These are phyloP conservation scores for Rhodamnia argentea DNA, from an alignment of 345 rosid species.

Conservation along the genomic window DNA sequence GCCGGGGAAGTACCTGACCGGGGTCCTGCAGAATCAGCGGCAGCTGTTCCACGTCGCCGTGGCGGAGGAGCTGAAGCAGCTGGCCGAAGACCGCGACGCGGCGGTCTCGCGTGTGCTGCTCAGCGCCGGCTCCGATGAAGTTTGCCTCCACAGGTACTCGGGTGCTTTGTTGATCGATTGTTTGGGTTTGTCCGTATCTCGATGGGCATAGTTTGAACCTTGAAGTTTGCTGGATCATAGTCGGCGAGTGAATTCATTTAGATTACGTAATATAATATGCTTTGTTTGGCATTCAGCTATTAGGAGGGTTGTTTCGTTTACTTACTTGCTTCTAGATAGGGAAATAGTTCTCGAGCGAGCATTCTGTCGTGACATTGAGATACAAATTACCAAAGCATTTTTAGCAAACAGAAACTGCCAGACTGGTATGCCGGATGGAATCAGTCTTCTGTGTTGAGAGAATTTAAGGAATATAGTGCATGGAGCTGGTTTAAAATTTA, in stretches of 20 bases:
- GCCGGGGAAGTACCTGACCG: constrained; percentile 55
- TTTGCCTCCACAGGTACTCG: constrained; percentile 62
- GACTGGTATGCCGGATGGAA: not conserved
- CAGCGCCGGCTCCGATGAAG: constrained; percentile 64
- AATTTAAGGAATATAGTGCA: not conserved
- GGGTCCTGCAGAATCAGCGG: constrained; percentile 72
- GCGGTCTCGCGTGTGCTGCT: constrained; percentile 51
- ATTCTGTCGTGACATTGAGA: not conserved
- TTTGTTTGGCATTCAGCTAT: not conserved
- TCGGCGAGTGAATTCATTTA: not conserved
- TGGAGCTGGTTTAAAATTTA: not conserved
- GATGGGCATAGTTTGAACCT: not conserved
- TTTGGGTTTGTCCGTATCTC: not conserved
- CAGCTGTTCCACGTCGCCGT: constrained; percentile 66
- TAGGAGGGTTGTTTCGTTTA: not conserved
- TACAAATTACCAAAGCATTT: not conserved
- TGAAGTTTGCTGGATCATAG: not conserved
- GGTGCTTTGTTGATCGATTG: not conserved
- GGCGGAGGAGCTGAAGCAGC: constrained; percentile 59
- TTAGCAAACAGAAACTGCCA: not conserved
- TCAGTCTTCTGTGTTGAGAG: not conserved
- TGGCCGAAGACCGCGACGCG: constrained; percentile 51
- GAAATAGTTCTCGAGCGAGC: not conserved
- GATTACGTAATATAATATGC: not conserved
- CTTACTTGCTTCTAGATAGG: not conserved